Evolutionary conservation across 2,329 filamentous ascomycete species (phyloP), one percentile per base, ranked within the genome.

Genomic region (Colletotrichum nymphaeae): DNA sequence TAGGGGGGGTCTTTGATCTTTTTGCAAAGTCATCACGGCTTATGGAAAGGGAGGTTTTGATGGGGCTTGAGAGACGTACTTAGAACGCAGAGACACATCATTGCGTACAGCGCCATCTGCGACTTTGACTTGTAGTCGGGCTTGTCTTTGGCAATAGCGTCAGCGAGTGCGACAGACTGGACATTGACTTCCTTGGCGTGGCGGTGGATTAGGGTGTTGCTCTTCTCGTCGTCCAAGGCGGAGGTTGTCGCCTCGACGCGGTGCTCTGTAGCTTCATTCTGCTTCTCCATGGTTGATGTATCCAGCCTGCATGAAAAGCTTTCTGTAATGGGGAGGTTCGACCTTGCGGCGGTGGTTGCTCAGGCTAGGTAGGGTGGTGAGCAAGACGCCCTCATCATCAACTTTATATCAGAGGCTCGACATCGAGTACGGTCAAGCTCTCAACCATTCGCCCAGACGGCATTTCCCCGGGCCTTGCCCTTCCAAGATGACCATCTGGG

Each of bases 81-180:
- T 1, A 74, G 68, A 28, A 75, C 75, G 9, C 75, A 76, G n/a
- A 76, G 63, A 2, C 65, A 73, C 75, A 76, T 76, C 73, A 76
- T 76, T 9, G 57, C 56, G 7, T 76, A 76, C 14, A 76, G 63
- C 49, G 66, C 69, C 19, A 76, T 53, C 58, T 76, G 75, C 1
- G 57, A 63, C 1, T 37, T 16, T 0, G 75, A 76, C 28, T 22
- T 68, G 59, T 73, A 76, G 37, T 75, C 57, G 5, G 75, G 75
- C 4, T 66, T 66, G 9, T 76, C 75, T 28, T 76, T 76, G 63
- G 75, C 75, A 26, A 76, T 64, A 42, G 75, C 75, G 35, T 76
- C 75, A 12, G 75, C 75, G 30, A 76, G 69, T 14, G 75, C 75
- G 6, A 75, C 63, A 3, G 73, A 75, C 63, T 76, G 73, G 3